phyloP scores from a whole-genome alignment of 2,329 filamentous ascomycete species.

The Simplicillium aogashimaense region DNA sequence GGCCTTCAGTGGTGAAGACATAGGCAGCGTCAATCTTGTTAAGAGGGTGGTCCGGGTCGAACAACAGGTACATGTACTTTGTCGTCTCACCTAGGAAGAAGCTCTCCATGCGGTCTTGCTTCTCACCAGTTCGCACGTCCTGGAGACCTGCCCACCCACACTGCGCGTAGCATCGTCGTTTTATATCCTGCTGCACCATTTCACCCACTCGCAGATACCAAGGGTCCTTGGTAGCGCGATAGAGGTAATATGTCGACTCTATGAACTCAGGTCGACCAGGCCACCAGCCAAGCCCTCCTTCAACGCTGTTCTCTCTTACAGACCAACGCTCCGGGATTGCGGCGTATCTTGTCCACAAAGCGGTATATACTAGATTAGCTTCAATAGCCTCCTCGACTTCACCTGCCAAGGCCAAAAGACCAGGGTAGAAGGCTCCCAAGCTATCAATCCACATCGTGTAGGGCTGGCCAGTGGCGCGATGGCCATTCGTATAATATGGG shows the following conservation, averaged over 20 bases:
- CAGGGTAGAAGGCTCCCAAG: conserved; percentile 89
- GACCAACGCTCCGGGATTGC: conserved; percentile 94
- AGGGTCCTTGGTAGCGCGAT: conserved; percentile 82
- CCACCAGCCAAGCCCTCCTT: conserved; percentile 88
- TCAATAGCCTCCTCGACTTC: conserved; percentile 86
- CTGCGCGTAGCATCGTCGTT: conserved; percentile 74
- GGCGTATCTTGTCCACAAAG: conserved; percentile 90
- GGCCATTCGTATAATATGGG: conserved; percentile 87
- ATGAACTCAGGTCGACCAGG: conserved; percentile 92
- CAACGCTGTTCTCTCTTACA: conserved; percentile 70
- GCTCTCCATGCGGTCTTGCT: conserved; percentile 94
- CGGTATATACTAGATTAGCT: conserved; percentile 82
- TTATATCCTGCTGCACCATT: conserved; percentile 86
- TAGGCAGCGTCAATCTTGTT: conserved; percentile 80
- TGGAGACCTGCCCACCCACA: conserved; percentile 92
- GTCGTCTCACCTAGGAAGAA: conserved; percentile 96
- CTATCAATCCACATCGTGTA: conserved; percentile 95
- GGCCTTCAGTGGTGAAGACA: conserved; percentile 94
- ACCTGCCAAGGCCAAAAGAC: conserved; percentile 74
- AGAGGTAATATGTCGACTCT: conserved; percentile 94
- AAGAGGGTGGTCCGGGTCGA: conserved; percentile 74
- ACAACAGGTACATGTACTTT: conserved; percentile 91
- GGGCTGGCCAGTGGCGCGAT: conserved; percentile 78
- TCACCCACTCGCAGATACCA: conserved; percentile 96
- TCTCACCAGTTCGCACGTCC: conserved; percentile 72